Conservation (phyloP, 1,139 yeast genomes). For the Pichia cactophila region DNA sequence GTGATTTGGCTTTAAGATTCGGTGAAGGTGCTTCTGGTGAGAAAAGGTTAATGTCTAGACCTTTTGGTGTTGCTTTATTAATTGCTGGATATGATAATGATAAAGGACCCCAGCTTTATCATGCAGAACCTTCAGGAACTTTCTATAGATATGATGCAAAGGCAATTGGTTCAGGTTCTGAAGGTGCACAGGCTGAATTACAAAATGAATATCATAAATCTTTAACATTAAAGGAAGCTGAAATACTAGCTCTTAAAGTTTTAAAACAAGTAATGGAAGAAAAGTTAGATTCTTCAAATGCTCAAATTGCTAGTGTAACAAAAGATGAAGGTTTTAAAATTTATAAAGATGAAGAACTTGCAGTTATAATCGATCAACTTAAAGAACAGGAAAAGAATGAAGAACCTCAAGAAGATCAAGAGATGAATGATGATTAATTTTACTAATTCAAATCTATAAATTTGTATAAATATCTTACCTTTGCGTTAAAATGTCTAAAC, state of each 20-base stretch:
- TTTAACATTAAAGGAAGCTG: constrained; percentile 90
- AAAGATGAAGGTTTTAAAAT: constrained; percentile 79
- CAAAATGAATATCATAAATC: constrained; percentile 96
- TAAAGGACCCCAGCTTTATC: constrained; percentile 92
- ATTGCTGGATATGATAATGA: constrained; percentile 92
- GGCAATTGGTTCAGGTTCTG: constrained; percentile 98
- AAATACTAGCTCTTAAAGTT: constrained; percentile 77
- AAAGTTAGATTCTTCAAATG: constrained; percentile 89
- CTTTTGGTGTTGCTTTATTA: constrained; percentile 95
- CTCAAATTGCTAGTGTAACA: constrained; percentile 92
- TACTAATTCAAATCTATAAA: background rate
- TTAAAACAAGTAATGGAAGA: constrained; percentile 99
- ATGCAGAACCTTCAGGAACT: constrained; percentile 99
- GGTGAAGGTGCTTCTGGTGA: constrained; percentile 99
- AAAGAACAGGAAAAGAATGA: constrained; percentile 53
- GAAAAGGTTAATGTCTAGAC: constrained; percentile 95
- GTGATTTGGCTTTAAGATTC: constrained; percentile 92
- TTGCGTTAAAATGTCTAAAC: constrained; percentile 33
- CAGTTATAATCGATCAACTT: constrained; percentile 66
- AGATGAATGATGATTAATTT: constrained; percentile 7
- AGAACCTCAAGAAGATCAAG: constrained; percentile 33
- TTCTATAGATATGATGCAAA: constrained; percentile 96
- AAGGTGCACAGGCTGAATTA: constrained; percentile 97
- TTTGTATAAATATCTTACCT: background rate
- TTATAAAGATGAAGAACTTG: constrained; percentile 78